phyloP scores from a whole-genome alignment of 306 rosid species.

The Sophora flavescens region DNA sequence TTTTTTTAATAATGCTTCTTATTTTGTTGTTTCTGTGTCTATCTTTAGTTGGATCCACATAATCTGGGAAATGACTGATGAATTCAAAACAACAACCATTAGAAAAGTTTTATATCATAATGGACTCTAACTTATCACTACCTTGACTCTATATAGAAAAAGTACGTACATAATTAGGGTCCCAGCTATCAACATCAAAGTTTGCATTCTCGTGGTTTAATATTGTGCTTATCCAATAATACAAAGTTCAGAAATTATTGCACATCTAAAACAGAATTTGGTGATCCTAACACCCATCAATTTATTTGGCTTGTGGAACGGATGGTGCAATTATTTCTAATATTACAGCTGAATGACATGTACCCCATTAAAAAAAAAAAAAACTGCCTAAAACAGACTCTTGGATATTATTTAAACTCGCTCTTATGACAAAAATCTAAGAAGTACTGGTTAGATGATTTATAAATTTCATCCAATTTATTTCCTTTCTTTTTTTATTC shows the following conservation, averaged over 20 bases:
- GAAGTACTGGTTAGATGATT: neutral
- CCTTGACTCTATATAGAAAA: constrained; percentile 48
- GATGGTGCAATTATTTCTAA: neutral
- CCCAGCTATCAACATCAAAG: constrained; percentile 43
- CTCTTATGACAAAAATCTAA: constrained; percentile 2
- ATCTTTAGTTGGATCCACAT: constrained; percentile 64
- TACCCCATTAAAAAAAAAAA: too few species aligned
- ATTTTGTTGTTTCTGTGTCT: constrained; percentile 42
- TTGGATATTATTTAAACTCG: neutral
- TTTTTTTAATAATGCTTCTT: constrained; percentile 31
- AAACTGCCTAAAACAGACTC: neutral
- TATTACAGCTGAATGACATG: constrained; percentile 5
- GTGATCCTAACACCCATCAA: constrained; percentile 31
- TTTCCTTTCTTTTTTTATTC: constrained; percentile 19
- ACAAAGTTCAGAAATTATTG: constrained; percentile 50
- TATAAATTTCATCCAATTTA: neutral
- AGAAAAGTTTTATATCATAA: constrained; percentile 37
- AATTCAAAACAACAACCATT: constrained; percentile 52
- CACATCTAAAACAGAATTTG: constrained; percentile 40
- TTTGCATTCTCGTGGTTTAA: constrained; percentile 13
- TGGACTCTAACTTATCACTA: constrained; percentile 47
- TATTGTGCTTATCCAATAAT: constrained; percentile 12
- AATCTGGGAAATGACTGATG: constrained; percentile 51
- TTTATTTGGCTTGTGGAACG: constrained; percentile 4
- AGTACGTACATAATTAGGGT: constrained; percentile 34